phyloP scores from a whole-genome alignment of 306 rosid species.

The Prunus salicina region DNA sequence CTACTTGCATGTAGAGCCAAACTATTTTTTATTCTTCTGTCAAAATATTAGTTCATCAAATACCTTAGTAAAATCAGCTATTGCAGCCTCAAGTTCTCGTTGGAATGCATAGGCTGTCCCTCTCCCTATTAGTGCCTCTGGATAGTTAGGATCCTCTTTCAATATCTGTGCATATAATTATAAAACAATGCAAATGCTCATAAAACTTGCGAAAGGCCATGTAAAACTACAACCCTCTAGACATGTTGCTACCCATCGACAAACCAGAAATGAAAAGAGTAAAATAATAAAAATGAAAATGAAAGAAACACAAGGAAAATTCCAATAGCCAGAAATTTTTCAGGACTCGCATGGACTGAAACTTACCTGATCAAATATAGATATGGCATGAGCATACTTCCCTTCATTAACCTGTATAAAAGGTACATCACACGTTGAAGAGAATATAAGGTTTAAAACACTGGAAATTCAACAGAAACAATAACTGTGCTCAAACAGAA shows the following conservation, averaged over 20 bases:
- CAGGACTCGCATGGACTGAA: constrained; percentile 17
- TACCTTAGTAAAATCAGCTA: constrained; percentile 93
- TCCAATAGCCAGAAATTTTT: neutral
- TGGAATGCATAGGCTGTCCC: constrained; percentile 95
- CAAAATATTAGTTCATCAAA: constrained; percentile 21
- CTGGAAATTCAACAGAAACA: constrained; percentile 10
- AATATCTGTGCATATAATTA: constrained; percentile 56
- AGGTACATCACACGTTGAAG: constrained; percentile 6
- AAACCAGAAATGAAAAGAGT: constrained; percentile 8
- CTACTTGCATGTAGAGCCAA: constrained; percentile 16
- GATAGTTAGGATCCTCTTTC: constrained; percentile 86
- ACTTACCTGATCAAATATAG: constrained; percentile 84
- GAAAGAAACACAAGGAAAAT: constrained; percentile 15
- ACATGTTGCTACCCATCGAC: neutral
- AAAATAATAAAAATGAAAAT: neutral
- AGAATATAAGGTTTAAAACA: neutral
- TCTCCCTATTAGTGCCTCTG: constrained; percentile 96
- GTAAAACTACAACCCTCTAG: neutral
- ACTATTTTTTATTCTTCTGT: constrained; percentile 15
- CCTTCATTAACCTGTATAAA: constrained; percentile 89
- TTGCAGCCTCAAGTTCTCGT: constrained; percentile 85
- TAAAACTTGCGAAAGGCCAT: neutral
- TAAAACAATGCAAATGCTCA: constrained; percentile 10
- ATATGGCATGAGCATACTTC: constrained; percentile 82
- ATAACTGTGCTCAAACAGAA: constrained; percentile 9